Evolutionary conservation across 164 flowering plant species (phyloP), one percentile per base, ranked within the genome.

Genomic region (Saururus chinensis): DNA sequence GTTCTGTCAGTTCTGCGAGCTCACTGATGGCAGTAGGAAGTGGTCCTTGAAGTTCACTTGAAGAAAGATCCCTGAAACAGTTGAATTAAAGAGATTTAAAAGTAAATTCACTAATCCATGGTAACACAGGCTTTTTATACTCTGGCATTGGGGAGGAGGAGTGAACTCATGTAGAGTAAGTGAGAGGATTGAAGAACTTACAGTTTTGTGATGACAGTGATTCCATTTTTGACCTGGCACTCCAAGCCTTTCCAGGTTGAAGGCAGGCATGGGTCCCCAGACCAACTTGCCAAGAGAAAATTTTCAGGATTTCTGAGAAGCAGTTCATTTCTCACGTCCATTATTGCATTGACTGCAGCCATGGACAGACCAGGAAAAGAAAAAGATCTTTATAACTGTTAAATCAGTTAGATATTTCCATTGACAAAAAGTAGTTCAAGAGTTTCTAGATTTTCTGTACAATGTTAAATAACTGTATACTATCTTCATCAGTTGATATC

Each of bases 261-360:
- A 65, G 79, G 87, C 63, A 74, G 74, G 60, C 95, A 88, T 48
- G 95, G 95, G 68, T 88, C 87, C 40, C 91, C 87, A 23, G 78
- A 64, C 89, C 91, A 85, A 68, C 71, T 76, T 37, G 26, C 59
- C 70, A 81, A 61, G 9, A 79, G 17, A 58, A 72, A 62, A 68
- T 73, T 80, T 17, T 63, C 63, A 62, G 66, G 67, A 74, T 85
- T 85, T 9, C 19, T 20, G 19, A 4, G 53, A 76, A 69, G 60
- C 70, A 83, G 67, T 53, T 82, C 82, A 60, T 80, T 60, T 69
- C 68, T 82, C 71, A 85, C 77, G 45, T 74, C 53, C 57, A 56
- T 20, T 14, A 81, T 75, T 60, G 66, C 78, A 37, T 72, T 72
- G 60, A 72, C 90, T 85, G 74, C 42, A 73, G 63, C 20, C 45